phyloP scores from a whole-genome alignment of 2,329 filamentous ascomycete genomes.

The Laburnicola sp. region DNA sequence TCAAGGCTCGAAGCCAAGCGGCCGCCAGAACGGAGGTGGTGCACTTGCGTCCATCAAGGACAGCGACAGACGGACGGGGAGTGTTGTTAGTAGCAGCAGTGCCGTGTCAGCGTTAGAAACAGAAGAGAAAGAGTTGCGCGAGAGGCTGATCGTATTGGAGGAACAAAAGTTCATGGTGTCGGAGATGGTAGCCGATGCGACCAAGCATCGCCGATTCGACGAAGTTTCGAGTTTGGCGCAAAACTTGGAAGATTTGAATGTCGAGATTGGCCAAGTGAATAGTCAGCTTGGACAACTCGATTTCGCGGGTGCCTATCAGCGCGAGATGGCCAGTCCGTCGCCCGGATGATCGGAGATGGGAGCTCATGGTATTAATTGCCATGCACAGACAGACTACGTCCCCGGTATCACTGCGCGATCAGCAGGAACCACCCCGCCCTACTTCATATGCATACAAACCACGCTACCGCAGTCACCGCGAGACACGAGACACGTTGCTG shows the following conservation, averaged over 20 bases:
- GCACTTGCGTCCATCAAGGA: constrained; percentile 64
- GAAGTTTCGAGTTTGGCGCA: constrained; percentile 78
- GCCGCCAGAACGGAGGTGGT: constrained; percentile 38
- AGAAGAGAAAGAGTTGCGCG: constrained; percentile 80
- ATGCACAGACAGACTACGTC: not conserved
- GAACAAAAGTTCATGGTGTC: constrained; percentile 89
- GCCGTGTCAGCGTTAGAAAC: constrained; percentile 70
- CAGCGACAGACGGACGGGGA: constrained; percentile 57
- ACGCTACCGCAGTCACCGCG: too few species aligned
- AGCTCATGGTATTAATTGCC: not conserved
- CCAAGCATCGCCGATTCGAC: constrained; percentile 77
- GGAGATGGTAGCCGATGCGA: constrained; percentile 79
- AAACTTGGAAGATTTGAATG: constrained; percentile 80
- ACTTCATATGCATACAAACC: too few species aligned
- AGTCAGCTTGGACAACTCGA: constrained; percentile 70
- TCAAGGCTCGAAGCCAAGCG: constrained; percentile 46
- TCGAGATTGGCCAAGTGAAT: constrained; percentile 71
- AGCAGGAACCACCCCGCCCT: not conserved
- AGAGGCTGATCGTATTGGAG: constrained; percentile 80
- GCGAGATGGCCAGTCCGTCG: constrained; percentile 28
- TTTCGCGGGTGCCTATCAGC: constrained; percentile 56
- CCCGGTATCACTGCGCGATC: not conserved
- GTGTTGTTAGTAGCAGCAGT: constrained; percentile 59
- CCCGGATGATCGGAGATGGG: constrained; percentile 23
- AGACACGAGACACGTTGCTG: not conserved